Evolutionary conservation across 2,329 filamentous ascomycete genomes (phyloP), one percentile per base, ranked within the genome.

Genomic region (Rhinocladiella similis): DNA sequence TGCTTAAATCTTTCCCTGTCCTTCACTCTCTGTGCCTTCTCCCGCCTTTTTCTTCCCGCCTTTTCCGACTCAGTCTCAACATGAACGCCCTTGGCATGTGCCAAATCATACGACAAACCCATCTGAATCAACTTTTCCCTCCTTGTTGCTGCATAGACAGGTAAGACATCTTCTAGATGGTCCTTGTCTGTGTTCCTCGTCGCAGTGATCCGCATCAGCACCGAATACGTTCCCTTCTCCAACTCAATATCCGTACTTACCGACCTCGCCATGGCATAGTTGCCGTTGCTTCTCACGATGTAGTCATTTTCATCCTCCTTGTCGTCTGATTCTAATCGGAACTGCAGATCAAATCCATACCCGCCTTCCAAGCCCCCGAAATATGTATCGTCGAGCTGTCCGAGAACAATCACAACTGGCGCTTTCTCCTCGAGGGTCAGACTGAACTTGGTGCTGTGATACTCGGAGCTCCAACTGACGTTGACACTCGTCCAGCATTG

Each of bases 171-270:
- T 43, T 62, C 61, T 19, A 62, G 47, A 27, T 81, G 77, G 1
- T 75, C 72, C 7, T 80, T 73, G 22, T 78, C 69, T 3, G 69
- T 64, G 9, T 73, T 66, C n/a, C 87, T 82, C 16, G 80, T 80
- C 1, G 88, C 88, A 6, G 86, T 85, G 56, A 94, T 81, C 68
- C 89, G 91, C 70, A 93, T 81, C 19, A 90, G 78, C 3, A 95
- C 83, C 5, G 83, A 84, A 71, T 95, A 95, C 42, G 82, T 84
- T 10, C 90, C 90, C 0, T 87, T 81, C 18, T 89, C 84, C 22
- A 95, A 82, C 35, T 86, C 79, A 7, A 94, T 78, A 69, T 94
- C 90, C 1, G 89, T 85, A 49, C 87, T 91, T 38, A 91, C 86
- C 1, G 87, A 89, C 5, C 90, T 85, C 19, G 79, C 84, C 82